Base-by-base conservation (phyloP, 2,329 filamentous ascomycete genomes). In the Penicillium sp. region DNA sequence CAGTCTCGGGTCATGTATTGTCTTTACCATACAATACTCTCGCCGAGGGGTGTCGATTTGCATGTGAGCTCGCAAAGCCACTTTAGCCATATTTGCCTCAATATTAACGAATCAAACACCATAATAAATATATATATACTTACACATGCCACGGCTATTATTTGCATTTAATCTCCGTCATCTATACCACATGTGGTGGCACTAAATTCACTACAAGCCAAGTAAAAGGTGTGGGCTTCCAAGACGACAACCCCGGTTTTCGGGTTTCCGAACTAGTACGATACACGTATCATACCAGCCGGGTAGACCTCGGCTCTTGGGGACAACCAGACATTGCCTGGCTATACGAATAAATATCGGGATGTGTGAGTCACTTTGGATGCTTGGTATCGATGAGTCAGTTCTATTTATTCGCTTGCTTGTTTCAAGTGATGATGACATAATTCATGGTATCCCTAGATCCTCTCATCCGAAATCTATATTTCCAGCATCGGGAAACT, bases 301-400 rank as follows among this genome's bases (percentile, higher is more conserved):
- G 18, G n/a, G 23, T 55, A 23, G 55, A 60, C 59, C 59, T 60
- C 59, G 59, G 59, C 59, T 47, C 35, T 42, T 18, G 16, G 48
- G 26, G 42, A 12, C 14, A 24, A 11, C 49, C 49, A 54, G 30
- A 35, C 24, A 47, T 51, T 24, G 28, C 21, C 24, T 38, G 30
- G 24, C 14, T 3, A 21, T n/a, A 45, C 56, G 56, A 58, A 24
- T 26, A 58, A 58, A 21, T 54, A 24, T 46, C 56, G 56, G 51
- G 40, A 53, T 40, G 35, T 28, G 52, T 58, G 40, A 50, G 49
- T 42, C 40, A 53, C 51, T 42, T 33, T 21, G 20, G 51, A 23
- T 30, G 28, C 24, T 40, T 23, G 51, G 40, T 46, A 53, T 20
- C 8, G n/a, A 21, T 11, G 3, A 2, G n/a, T n/a, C n/a, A n/a